A percentile compares a stretch with the other conserved stretches of the same genome.
phyloP scores from a whole-genome alignment of 371 early-diverging fungal species.

The Mortierella sp. region DNA sequence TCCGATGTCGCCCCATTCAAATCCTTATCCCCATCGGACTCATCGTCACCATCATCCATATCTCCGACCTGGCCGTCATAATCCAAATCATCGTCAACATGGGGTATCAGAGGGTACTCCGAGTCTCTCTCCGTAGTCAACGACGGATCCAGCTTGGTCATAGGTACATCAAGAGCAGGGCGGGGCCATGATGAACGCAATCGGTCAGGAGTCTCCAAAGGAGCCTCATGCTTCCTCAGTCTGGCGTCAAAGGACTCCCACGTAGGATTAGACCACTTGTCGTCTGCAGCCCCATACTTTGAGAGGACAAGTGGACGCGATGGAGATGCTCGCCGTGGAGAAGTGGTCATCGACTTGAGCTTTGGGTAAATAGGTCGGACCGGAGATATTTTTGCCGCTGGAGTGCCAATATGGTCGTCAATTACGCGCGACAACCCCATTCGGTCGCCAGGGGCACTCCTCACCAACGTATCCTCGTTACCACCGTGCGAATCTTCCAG shows the following conservation, averaged over 20 bases:
- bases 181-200: not conserved
- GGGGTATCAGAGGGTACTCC: not conserved
- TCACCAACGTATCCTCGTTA: not conserved
- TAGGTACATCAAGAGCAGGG: not conserved
- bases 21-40: not conserved
- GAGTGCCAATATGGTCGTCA: constrained; percentile 12
- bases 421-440: not conserved
- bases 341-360: not conserved
- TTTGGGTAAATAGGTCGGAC: not conserved
- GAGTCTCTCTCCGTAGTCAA: not conserved
- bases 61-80: not conserved
- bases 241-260: not conserved
- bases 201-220: not conserved
- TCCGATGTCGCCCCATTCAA: not conserved
- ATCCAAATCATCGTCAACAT: not conserved
- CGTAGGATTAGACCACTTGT: not conserved
- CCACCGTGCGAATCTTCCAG: not conserved
- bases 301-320: not conserved
- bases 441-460: not conserved
- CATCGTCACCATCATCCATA: not conserved
- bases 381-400: constrained; percentile 1
- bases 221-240: not conserved
- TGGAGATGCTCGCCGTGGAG: not conserved
- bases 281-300: not conserved
- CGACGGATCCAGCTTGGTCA: not conserved